phyloP scores from a whole-genome alignment of 768 basidiomycete species.

The Chalciporus chontae region DNA sequence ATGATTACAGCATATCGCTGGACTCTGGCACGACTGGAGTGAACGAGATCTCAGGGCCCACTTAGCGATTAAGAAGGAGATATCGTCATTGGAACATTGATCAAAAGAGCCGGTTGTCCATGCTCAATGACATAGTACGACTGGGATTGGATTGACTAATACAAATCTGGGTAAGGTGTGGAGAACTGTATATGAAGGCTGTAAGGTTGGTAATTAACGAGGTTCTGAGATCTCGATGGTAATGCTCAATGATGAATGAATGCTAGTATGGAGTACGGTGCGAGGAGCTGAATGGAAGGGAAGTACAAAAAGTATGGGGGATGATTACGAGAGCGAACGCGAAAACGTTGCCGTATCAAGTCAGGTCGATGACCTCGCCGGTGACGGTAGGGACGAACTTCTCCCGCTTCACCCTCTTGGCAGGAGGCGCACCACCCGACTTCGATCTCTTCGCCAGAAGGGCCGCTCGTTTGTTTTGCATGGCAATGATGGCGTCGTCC shows the following conservation, averaged over 20 bases:
- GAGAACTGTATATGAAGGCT: neutral
- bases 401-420: constrained; percentile 29
- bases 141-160: neutral
- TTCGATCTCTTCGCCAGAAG: constrained; percentile 6
- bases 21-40: constrained; percentile 17
- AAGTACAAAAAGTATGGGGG: neutral
- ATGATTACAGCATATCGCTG: constrained; percentile 15
- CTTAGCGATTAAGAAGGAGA: neutral
- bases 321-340: neutral
- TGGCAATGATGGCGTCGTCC: neutral
- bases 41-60: neutral
- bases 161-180: neutral
- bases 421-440: constrained; percentile 1
- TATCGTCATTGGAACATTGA: too few species aligned
- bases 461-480: neutral
- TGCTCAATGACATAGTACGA: too few species aligned
- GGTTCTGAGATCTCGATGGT: neutral
- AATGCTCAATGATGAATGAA: neutral
- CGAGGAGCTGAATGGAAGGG: neutral
- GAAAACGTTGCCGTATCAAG: constrained; percentile 11
- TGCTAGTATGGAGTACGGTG: neutral
- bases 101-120: too few species aligned
- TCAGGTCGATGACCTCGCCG: constrained; percentile 32
- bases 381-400: neutral
- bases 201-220: neutral